Percentiles rank a stretch among this genome's conserved stretches.
Conservation (phyloP, 345 rosid genomes). For the Theobroma cacao region DNA sequence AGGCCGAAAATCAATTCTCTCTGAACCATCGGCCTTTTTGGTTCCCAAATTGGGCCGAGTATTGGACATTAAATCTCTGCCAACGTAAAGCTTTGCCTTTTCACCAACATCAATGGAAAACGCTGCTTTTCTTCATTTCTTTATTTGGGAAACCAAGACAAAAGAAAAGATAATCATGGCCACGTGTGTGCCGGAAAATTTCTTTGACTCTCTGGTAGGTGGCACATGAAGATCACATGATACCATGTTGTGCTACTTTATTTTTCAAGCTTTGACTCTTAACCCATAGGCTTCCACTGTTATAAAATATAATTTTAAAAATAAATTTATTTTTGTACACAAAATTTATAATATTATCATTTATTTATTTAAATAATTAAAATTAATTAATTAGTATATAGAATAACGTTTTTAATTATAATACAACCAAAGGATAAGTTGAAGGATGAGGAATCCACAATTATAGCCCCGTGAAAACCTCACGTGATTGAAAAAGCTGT, state of each 20-base stretch:
- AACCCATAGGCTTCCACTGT: neutral
- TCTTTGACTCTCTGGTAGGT: conserved; percentile 1
- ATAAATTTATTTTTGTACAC: too few species aligned
- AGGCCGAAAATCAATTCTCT: neutral
- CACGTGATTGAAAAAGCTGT: conserved; percentile 14
- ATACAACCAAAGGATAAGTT: neutral
- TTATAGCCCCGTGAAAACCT: conserved; percentile 8
- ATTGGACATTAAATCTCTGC: neutral
- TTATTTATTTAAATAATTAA: neutral
- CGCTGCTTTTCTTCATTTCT: neutral
- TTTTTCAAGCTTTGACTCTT: conserved; percentile 8
- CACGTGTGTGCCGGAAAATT: conserved; percentile 4
- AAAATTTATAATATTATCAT: neutral
- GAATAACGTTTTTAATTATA: neutral
- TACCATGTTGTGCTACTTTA: neutral
- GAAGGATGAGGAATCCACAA: conserved; percentile 13
- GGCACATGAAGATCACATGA: neutral
- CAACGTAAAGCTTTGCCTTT: neutral
- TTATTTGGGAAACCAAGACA: neutral
- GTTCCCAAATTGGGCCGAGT: neutral
- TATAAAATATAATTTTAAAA: too few species aligned
- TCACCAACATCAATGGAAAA: neutral
- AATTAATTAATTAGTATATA: too few species aligned
- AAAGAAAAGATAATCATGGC: neutral
- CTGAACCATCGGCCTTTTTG: neutral